Base-by-base conservation (phyloP, 306 rosid species). In the Gynostemma pentaphyllum region DNA sequence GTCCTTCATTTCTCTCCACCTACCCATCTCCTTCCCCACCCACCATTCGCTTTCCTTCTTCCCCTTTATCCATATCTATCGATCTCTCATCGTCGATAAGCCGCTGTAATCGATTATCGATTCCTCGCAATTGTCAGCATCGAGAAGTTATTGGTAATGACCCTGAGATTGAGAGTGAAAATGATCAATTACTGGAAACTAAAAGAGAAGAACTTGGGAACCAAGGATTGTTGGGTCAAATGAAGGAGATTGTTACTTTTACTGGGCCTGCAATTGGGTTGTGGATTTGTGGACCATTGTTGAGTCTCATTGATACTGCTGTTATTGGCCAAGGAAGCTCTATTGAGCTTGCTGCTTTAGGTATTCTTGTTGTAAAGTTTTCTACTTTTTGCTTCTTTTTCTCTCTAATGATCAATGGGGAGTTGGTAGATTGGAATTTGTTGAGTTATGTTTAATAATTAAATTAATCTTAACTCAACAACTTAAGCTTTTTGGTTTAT, bases 271-370 rank as follows among this genome's bases (percentile, higher is more conserved):
- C 95, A 0, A 78, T 84, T 1, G 98, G 84, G 15, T 80, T 91
- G 70, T 91, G 98, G 98, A 60, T 85, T 2, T 82, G 92, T 18
- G 95, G 88, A 34, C 98, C 96, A 2, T 66, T 88, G 9, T 85
- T 88, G 98, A 91, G 96, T 74, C 87, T 91, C 73, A 88, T 88
- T 18, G 92, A 85, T 30, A 88, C 98, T 0, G 98, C 81, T 0
- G 86, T 91, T 45, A 78, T 91, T 24, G 98, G 96, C 41, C 96
- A 80, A 64, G 85, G 98, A 57, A 91, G 98, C 83, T 88, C 92
- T 0, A 28, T 82, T 75, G 95, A 91, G 82, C 97, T 91, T 34
- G 97, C 97, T 45, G 96, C 97, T 36, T 76, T 91, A 75, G 96
- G 97, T 85, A 77, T 48, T 68, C n/a, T 11, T 16, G 10, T 11